Evolutionary conservation across 345 rosid species (phyloP), one percentile per base, ranked within the genome.

Genomic region (Acer negundo): DNA sequence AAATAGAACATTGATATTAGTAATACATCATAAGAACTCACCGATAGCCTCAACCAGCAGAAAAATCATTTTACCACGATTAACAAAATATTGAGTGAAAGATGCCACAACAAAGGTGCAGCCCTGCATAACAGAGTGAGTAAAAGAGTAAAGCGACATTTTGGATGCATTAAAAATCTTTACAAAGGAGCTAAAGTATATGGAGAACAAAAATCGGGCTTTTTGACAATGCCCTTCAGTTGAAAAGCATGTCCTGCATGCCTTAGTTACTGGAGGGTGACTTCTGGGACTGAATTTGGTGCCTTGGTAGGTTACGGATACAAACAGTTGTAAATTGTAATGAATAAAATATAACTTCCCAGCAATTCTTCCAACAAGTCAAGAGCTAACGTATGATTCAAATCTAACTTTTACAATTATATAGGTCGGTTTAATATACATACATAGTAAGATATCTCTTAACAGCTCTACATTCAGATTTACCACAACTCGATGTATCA

Each of bases 21-120:
- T 8, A 46, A 44, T 35, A 72, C 51, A 19, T 47, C 19, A 70
- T 17, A 62, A 78, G 35, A 26, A 63, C 89, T 89, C 78, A 95
- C 98, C 97, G 69, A 95, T 87, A 71, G 98, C 95, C 83, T 95
- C 98, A 17, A 95, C 94, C 62, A 93, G 84, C 85, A 89, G 80
- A 31, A 88, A 62, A 70, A 95, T 92, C 85, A 92, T 90, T 81
- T 89, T 93, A 75, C 91, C 80, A 7, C 86, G 90, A 73, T 81
- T 83, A 19, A 82, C 85, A 35, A 79, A 82, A 83, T 86, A 93
- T 56, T 85, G 84, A 76, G 65, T 13, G 75, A 86, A 95, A 51
- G 98, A 84, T 58, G 93, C 82, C 58, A 47, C 80, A 16, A 95
- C 94, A 83, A 72, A 84, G 77, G 77, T 76, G 80, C 95, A 95